A percentile compares a stretch with the other conserved stretches of the same genome.
phyloP scores from a whole-genome alignment of 2,329 filamentous ascomycete species.

The Calonectria montana region DNA sequence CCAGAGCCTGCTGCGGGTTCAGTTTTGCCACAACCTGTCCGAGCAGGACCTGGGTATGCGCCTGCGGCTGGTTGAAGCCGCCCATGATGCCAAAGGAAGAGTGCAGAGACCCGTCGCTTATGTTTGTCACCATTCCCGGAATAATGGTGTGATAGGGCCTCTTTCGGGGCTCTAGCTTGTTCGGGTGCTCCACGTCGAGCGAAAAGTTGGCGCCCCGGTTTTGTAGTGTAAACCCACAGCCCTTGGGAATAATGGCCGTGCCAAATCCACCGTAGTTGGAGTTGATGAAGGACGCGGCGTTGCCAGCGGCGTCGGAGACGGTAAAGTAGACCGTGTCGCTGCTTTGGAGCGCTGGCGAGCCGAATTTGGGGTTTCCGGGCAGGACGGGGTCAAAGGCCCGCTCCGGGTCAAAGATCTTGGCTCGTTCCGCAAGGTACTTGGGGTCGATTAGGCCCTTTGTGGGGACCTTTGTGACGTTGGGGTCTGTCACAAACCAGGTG shows the following conservation, averaged over 20 bases:
- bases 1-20: slow-evolving; percentile 87
- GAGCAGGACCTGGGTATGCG: slow-evolving; percentile 91
- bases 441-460: slow-evolving; percentile 75
- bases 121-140: slow-evolving; percentile 87
- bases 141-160: slow-evolving; percentile 98
- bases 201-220: slow-evolving; percentile 92
- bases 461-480: slow-evolving; percentile 77
- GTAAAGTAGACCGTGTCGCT: slow-evolving; percentile 97
- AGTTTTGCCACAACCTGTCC: slow-evolving; percentile 88
- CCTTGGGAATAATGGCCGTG: slow-evolving; percentile 83
- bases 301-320: slow-evolving; percentile 83
- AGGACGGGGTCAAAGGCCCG: slow-evolving; percentile 69
- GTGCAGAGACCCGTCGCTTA: slow-evolving; percentile 78
- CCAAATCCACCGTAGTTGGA: slow-evolving; percentile 93
- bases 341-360: slow-evolving; percentile 80
- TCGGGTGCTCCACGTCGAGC: slow-evolving; percentile 78
- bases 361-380: slow-evolving; percentile 70
- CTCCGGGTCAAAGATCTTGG: slow-evolving; percentile 66
- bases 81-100: slow-evolving; percentile 97
- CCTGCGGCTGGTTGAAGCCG: slow-evolving; percentile 98
- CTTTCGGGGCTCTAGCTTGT: slow-evolving; percentile 83
- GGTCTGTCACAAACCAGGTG: slow-evolving; percentile 90
- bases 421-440: slow-evolving; percentile 80
- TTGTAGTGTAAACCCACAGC: slow-evolving; percentile 93
- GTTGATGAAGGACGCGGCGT: slow-evolving; percentile 97